A percentile compares a stretch with the other conserved stretches of the same genome.
phyloP scores from a whole-genome alignment of 2,329 filamentous ascomycete genomes.

The Fragosphaeria purpurea region DNA sequence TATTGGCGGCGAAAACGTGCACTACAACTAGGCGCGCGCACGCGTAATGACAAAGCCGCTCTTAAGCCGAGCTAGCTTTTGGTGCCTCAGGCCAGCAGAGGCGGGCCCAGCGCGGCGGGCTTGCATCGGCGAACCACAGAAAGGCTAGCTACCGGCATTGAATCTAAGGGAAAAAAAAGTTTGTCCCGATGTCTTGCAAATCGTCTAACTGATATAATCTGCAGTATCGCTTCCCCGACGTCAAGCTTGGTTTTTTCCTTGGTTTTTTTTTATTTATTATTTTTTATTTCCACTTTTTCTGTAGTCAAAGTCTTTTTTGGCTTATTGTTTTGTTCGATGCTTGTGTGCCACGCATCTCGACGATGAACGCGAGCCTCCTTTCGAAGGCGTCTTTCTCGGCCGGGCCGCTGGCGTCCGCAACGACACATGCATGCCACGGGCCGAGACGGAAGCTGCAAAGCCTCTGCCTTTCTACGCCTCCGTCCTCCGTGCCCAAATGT shows the following conservation, averaged over 20 bases:
- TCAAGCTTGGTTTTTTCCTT: no score
- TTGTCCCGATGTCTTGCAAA: neutral
- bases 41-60: neutral
- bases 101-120: neutral
- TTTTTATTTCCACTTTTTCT: no score
- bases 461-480: neutral
- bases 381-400: constrained; percentile 24
- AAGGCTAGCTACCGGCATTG: constrained; percentile 8
- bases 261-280: no score
- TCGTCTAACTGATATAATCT: neutral
- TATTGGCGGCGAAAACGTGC: no score
- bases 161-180: constrained; percentile 9
- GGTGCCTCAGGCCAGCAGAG: constrained; percentile 7
- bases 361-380: constrained; percentile 25
- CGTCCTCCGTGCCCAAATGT: constrained; percentile 5
- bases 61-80: constrained; percentile 7
- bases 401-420: constrained; percentile 20
- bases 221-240: no score
- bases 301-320: no score
- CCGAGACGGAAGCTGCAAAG: constrained; percentile 15
- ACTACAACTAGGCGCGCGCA: no score
- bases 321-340: no score
- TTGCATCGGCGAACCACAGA: constrained; percentile 4
- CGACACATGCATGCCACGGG: constrained; percentile 19
- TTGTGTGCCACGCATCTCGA: neutral